Conservation (phyloP, 129 eudicot species). For the Ambrosia trifida region DNA sequence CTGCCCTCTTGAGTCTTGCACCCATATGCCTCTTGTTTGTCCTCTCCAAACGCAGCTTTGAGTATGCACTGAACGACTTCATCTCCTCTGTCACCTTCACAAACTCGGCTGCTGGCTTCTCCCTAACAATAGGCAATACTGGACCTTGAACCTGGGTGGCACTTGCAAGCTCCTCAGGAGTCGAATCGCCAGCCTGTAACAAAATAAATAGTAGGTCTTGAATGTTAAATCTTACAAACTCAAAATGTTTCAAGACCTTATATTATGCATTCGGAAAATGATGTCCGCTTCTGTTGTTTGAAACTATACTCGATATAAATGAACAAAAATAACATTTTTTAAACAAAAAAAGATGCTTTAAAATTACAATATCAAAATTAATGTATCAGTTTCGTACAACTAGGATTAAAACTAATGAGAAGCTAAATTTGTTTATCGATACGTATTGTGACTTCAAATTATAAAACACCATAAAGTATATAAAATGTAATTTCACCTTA, state of each 20-base stretch:
- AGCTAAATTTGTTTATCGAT: background rate
- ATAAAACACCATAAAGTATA: background rate
- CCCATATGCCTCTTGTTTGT: conserved; percentile 67
- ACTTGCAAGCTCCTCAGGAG: conserved; percentile 79
- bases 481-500: background rate
- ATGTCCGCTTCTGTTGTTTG: too few species aligned
- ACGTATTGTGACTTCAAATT: background rate
- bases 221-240: background rate
- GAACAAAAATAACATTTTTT: too few species aligned
- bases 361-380: too few species aligned
- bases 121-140: conserved; percentile 58
- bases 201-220: background rate
- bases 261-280: too few species aligned
- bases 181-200: conserved; percentile 67
- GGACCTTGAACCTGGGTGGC: conserved; percentile 77
- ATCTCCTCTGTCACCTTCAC: conserved; percentile 74
- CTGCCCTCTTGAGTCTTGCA: conserved; percentile 75
- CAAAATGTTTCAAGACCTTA: background rate
- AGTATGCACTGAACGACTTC: conserved; percentile 68
- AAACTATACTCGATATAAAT: too few species aligned
- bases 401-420: background rate
- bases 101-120: conserved; percentile 60
- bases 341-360: too few species aligned
- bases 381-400: background rate
- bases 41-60: conserved; percentile 69